Evolutionary conservation across 306 rosid species (phyloP).

Genomic region (Vicia sativa): DNA sequence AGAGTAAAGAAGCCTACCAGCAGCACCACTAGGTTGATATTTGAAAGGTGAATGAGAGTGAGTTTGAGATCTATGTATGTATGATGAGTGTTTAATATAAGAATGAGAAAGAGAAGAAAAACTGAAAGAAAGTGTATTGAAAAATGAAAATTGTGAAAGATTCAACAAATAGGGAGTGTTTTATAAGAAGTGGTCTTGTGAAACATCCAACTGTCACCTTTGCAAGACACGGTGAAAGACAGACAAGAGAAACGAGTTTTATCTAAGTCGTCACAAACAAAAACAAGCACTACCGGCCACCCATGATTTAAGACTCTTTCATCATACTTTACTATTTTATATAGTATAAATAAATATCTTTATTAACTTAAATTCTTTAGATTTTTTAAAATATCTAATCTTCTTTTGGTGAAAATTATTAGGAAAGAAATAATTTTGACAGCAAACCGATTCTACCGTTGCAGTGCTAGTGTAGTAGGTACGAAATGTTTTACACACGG

Average conservation of each 20-base stretch:
- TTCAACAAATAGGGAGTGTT: neutral
- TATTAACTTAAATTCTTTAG: too few species aligned
- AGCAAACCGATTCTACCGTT: too few species aligned
- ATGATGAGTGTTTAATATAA: neutral
- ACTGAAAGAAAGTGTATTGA: neutral
- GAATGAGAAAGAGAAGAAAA: neutral
- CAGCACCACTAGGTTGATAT: neutral
- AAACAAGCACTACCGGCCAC: slow-evolving; percentile 60
- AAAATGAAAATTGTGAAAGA: neutral
- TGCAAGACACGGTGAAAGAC: slow-evolving; percentile 1
- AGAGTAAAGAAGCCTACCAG: slow-evolving; percentile 18
- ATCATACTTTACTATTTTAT: too few species aligned
- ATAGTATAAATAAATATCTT: too few species aligned
- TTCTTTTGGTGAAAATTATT: too few species aligned
- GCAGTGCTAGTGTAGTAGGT: too few species aligned
- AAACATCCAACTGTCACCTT: slow-evolving; percentile 30
- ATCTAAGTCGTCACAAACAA: slow-evolving; percentile 58
- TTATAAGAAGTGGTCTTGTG: slow-evolving; percentile 9
- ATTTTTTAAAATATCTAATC: too few species aligned
- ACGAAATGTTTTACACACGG: too few species aligned
- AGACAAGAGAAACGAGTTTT: slow-evolving; percentile 35
- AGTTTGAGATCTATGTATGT: slow-evolving; percentile 26
- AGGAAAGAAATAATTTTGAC: too few species aligned
- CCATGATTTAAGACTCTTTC: slow-evolving; percentile 53
- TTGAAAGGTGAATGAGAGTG: slow-evolving; percentile 7